A percentile compares a stretch with the other conserved stretches of the same genome.
These are phyloP conservation scores for Fusarium duplospermum DNA, from an alignment of 2,329 filamentous ascomycete species.

Conservation along the genomic window DNA sequence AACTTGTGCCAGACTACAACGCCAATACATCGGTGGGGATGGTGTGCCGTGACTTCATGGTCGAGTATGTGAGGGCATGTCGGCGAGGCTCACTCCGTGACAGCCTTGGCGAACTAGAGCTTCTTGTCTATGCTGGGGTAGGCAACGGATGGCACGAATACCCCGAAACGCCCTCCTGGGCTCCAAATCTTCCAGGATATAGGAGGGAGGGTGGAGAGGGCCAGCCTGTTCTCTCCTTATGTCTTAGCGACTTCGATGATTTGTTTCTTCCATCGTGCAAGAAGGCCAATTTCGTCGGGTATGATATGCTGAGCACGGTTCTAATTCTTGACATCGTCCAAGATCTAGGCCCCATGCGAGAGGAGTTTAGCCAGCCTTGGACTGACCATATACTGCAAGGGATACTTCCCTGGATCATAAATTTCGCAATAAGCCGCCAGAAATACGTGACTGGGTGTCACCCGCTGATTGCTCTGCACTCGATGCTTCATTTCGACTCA, in stretches of 20 bases:
- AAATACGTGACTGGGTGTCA: conserved; percentile 8
- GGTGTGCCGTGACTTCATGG: conserved; percentile 2
- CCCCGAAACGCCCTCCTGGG: conserved; percentile 12
- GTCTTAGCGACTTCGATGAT: not conserved
- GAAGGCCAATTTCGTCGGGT: not conserved
- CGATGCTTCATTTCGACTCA: not conserved
- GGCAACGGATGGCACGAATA: conserved; percentile 7
- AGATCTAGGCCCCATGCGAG: not conserved
- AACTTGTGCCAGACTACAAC: not conserved
- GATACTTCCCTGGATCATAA: not conserved
- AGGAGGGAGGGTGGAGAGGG: too few species aligned
- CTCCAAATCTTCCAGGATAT: conserved; percentile 17
- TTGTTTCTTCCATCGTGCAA: not conserved
- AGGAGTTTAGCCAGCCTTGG: not conserved
- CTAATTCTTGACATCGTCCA: not conserved
- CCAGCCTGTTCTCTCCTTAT: too few species aligned
- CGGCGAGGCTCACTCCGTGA: not conserved
- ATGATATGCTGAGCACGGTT: not conserved
- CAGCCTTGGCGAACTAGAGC: not conserved
- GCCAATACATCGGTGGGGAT: not conserved
- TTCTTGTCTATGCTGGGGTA: conserved; percentile 6
- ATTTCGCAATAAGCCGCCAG: not conserved
- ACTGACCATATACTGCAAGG: not conserved
- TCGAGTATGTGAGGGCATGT: not conserved
- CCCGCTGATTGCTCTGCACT: not conserved